Conservation (phyloP, 345 rosid species). For the Leavenworthia alabamica region DNA sequence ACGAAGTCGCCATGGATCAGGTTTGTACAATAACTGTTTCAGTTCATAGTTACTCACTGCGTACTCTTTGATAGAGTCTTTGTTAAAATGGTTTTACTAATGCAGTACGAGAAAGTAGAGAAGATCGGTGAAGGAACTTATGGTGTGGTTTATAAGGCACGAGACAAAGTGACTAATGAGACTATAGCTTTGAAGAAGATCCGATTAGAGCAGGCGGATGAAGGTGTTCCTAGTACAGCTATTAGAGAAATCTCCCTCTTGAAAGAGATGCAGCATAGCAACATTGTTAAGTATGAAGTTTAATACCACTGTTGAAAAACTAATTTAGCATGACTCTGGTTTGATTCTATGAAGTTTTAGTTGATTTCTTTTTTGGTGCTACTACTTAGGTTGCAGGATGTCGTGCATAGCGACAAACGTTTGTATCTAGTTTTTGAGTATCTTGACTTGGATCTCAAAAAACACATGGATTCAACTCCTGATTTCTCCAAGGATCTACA, state of each 20-base stretch:
- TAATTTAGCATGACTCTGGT: neutral
- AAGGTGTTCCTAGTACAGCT: constrained; percentile 98
- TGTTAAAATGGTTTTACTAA: neutral
- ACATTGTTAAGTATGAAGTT: constrained; percentile 72
- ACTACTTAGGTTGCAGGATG: constrained; percentile 90
- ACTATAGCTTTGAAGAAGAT: constrained; percentile 97
- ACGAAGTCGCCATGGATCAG: constrained; percentile 43
- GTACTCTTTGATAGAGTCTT: neutral
- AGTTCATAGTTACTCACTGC: neutral
- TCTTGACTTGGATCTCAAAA: constrained; percentile 95
- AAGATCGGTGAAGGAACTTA: constrained; percentile 99
- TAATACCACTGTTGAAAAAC: neutral
- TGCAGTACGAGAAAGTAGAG: constrained; percentile 96
- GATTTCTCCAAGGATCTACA: constrained; percentile 82
- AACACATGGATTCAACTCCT: constrained; percentile 92
- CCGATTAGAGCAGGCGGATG: constrained; percentile 96
- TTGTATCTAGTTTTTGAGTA: constrained; percentile 95
- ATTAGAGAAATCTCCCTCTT: constrained; percentile 94
- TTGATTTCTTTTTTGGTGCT: neutral
- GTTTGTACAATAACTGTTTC: constrained; percentile 25
- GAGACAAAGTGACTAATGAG: constrained; percentile 78
- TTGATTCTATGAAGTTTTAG: neutral
- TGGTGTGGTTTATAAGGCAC: constrained; percentile 97
- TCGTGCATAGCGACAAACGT: constrained; percentile 92
- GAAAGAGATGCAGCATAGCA: constrained; percentile 98